Evolutionary conservation across 331 rosid species (phyloP).

Genomic region (Stylosanthes scabra): DNA sequence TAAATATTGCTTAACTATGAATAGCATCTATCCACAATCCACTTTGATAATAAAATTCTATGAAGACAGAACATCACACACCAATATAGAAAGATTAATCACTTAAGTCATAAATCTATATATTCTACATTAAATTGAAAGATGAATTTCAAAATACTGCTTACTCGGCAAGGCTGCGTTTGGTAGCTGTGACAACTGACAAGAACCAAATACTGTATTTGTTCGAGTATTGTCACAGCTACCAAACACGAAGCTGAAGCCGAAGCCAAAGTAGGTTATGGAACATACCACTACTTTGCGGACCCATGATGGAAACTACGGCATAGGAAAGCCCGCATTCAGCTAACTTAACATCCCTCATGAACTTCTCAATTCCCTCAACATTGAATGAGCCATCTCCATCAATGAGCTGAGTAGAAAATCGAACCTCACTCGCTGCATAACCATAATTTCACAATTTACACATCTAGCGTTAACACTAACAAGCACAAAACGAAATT

Average conservation of each 20-base stretch:
- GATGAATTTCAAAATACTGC: constrained; percentile 4
- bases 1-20: neutral
- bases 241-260: neutral
- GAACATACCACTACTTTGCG: constrained; percentile 92
- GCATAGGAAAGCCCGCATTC: constrained; percentile 98
- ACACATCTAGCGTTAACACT: neutral
- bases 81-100: neutral
- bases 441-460: constrained; percentile 14
- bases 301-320: constrained; percentile 91
- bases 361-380: constrained; percentile 68
- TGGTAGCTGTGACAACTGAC: too few relatives aligned
- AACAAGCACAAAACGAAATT: constrained; percentile 4
- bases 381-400: constrained; percentile 86
- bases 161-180: neutral
- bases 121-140: neutral
- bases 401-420: constrained; percentile 90
- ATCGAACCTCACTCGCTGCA: constrained; percentile 55
- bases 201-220: neutral
- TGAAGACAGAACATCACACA: neutral
- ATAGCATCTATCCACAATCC: neutral
- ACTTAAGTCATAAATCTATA: neutral
- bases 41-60: constrained; percentile 12
- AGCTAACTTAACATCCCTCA: constrained; percentile 66
- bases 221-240: too few relatives aligned
- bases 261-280: neutral